Evolutionary conservation across 2,329 filamentous ascomycete genomes (phyloP), one percentile per base, ranked within the genome.

Genomic region (Paecilomyces niveus): DNA sequence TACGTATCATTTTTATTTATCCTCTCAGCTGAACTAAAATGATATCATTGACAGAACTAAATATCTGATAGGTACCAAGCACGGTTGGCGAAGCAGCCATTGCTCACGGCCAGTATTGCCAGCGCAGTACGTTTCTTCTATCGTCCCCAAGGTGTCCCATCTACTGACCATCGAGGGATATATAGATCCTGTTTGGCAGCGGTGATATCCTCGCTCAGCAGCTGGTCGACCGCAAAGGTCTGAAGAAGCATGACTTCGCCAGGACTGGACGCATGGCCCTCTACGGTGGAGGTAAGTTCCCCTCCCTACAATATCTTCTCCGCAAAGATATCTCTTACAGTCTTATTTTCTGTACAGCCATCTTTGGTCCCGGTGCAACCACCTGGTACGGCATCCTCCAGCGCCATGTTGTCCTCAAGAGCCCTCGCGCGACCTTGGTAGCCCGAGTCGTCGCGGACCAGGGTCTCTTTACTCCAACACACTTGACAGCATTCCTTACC

Each of bases 191-290:
- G 63, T 99, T 97, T 73, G 92, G 89, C 59, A 90, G 92, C 13
- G 94, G 94, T 68, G 94, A 99, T 78, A 81, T 89, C 61, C 87
- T 95, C 65, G 91, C 94, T 39, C 94, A 99, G 77, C 93, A 97
- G 77, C 81, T 85, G 35, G 89, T 99, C 60, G 93, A 97, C 78
- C 87, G 86, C 74, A 87, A 83, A 68, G 92, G 92, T 18, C 65
- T 89, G 26, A 77, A 87, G 65, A 88, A 89, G 64, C 93, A 99
- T 73, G 88, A 93, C 69, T 70, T 75, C 57, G 72, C 71, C 24
- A 70, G 78, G 57, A 80, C 78, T 39, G 78, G 74, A 33, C 74
- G 78, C 58, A 80, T 81, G 78, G 75, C 72, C 29, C 67, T 78
- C 33, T 81, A 81, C 58, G 78, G 78, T 56, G 78, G 78, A 66